Conservation (phyloP, 2,329 filamentous ascomycete genomes). For the Diaporthe longicolla region DNA sequence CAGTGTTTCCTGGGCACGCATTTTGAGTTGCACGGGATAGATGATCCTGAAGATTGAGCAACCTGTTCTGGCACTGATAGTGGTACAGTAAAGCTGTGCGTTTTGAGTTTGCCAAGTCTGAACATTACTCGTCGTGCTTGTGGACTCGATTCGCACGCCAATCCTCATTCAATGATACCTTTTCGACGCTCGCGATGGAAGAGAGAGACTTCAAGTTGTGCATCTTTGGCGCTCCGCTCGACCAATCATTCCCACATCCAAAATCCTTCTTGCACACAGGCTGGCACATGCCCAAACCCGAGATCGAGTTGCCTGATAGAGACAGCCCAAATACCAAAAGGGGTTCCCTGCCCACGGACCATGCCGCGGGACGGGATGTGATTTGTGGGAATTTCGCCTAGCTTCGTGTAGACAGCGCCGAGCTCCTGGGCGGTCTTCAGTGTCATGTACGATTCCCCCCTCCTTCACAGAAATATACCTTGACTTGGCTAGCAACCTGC, state of each 20-base stretch:
- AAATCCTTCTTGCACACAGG: neutral
- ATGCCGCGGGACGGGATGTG: neutral
- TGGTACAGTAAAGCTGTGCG: too few species aligned
- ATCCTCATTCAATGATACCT: too few species aligned
- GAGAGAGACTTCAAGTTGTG: too few species aligned
- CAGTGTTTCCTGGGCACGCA: conserved; percentile 1
- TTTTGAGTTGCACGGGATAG: conserved; percentile 5
- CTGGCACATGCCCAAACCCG: too few species aligned
- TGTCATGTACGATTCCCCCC: neutral
- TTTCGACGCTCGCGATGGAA: neutral
- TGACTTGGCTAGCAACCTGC: too few species aligned
- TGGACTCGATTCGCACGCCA: neutral
- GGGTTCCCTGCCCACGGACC: neutral
- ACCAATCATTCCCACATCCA: neutral
- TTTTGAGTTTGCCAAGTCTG: neutral
- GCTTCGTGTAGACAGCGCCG: conserved; percentile 25
- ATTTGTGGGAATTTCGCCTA: conserved; percentile 32
- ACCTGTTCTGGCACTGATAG: neutral
- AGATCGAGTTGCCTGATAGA: neutral
- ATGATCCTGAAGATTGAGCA: neutral
- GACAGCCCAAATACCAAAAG: neutral
- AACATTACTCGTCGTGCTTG: neutral
- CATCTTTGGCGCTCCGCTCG: neutral
- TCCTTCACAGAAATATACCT: neutral
- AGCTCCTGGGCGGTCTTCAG: neutral